Percentiles rank a stretch among this genome's conserved stretches.
phyloP scores from a whole-genome alignment of 129 eudicot genomes.

The Sambucus nigra region DNA sequence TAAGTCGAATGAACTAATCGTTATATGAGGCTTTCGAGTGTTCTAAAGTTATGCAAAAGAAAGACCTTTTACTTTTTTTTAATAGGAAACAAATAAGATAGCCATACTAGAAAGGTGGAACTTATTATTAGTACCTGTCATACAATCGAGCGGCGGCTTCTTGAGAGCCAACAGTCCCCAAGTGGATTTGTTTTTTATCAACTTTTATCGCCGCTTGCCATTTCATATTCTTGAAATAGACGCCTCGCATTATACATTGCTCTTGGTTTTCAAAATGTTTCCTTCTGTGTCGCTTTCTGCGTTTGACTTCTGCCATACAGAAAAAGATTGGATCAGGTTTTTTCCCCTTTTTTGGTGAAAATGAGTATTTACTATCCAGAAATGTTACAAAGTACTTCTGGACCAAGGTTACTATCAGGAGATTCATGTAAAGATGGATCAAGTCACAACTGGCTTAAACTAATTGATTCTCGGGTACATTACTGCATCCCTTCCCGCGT shows the following conservation, averaged over 20 bases:
- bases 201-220: conserved; percentile 99
- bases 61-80: background rate
- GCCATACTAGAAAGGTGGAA: no score
- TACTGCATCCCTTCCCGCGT: no score
- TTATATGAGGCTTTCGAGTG: background rate
- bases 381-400: no score
- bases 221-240: conserved; percentile 89
- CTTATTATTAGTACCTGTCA: conserved; percentile 58
- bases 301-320: conserved; percentile 49
- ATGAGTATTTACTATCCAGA: no score
- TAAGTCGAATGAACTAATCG: no score
- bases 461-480: no score
- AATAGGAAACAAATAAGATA: no score
- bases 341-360: no score
- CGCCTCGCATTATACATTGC: conserved; percentile 68
- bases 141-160: conserved; percentile 96
- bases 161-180: conserved; percentile 88
- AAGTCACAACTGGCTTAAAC: background rate
- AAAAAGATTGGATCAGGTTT: background rate
- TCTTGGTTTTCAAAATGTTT: conserved; percentile 71
- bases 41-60: background rate
- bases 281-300: conserved; percentile 76
- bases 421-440: background rate
- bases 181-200: conserved; percentile 93
- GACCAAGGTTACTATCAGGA: no score